phyloP scores from a whole-genome alignment of 169 alveolate genomes.

The Miamiensis avidus region DNA sequence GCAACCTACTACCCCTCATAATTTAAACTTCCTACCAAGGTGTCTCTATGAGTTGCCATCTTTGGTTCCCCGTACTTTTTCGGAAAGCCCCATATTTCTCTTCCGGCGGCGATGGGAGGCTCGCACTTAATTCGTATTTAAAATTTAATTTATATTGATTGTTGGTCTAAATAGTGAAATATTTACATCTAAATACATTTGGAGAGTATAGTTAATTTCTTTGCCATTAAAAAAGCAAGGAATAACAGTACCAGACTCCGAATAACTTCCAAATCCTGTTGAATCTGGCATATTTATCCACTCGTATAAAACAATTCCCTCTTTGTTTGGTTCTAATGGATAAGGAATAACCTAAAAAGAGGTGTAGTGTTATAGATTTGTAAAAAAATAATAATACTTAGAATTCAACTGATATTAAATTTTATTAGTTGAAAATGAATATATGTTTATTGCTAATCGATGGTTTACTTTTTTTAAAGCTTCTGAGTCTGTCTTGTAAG shows the following conservation, averaged over 20 bases:
- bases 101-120: conserved; percentile 19
- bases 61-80: conserved; percentile 13
- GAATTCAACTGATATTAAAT: no score
- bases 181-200: conserved; percentile 15
- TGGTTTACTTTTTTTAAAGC: neutral
- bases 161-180: neutral
- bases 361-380: no score
- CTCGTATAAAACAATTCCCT: conserved; percentile 3
- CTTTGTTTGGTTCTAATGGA: conserved; percentile 13
- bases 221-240: conserved; percentile 5
- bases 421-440: no score
- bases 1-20: conserved; percentile 5
- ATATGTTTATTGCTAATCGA: no score
- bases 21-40: neutral
- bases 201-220: neutral
- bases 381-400: no score
- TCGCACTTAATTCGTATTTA: no score
- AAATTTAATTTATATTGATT: no score
- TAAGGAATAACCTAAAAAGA: conserved; percentile 2
- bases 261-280: conserved; percentile 6
- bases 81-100: conserved; percentile 27
- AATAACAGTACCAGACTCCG: conserved; percentile 20
- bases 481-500: neutral
- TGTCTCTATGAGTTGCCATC: conserved; percentile 1
- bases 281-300: conserved; percentile 30